phyloP scores from a whole-genome alignment of 495 filamentous ascomycete species.

The Neurospora sp. region DNA sequence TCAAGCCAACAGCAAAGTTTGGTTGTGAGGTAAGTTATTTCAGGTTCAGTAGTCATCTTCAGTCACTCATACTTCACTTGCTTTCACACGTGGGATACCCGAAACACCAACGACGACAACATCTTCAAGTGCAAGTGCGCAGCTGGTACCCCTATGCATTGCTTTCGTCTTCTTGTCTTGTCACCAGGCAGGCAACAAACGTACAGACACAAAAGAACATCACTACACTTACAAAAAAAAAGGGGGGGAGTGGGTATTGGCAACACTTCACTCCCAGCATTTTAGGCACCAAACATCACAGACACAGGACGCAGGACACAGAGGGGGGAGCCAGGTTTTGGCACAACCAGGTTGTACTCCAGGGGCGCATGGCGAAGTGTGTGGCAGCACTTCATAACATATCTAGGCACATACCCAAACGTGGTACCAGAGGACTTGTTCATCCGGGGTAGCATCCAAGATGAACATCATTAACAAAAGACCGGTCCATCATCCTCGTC shows the following conservation, averaged over 20 bases:
- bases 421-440: neutral
- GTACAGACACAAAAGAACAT: neutral
- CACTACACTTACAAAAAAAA: neutral
- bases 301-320: neutral
- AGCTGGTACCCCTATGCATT: neutral
- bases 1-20: neutral
- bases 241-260: neutral
- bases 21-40: neutral
- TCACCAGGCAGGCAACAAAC: neutral
- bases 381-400: neutral
- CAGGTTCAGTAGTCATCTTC: neutral
- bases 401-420: neutral
- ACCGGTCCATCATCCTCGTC: neutral
- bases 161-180: neutral
- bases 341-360: neutral
- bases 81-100: neutral
- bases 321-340: neutral
- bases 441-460: neutral
- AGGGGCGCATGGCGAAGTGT: neutral
- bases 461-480: neutral
- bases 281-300: neutral
- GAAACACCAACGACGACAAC: neutral
- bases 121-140: neutral
- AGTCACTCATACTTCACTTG: neutral
- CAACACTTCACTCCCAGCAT: neutral